Evolutionary conservation across 1,284 basidiomycete species (phyloP), one percentile per base, ranked within the genome.

Genomic region (Trichosporon sp.): DNA sequence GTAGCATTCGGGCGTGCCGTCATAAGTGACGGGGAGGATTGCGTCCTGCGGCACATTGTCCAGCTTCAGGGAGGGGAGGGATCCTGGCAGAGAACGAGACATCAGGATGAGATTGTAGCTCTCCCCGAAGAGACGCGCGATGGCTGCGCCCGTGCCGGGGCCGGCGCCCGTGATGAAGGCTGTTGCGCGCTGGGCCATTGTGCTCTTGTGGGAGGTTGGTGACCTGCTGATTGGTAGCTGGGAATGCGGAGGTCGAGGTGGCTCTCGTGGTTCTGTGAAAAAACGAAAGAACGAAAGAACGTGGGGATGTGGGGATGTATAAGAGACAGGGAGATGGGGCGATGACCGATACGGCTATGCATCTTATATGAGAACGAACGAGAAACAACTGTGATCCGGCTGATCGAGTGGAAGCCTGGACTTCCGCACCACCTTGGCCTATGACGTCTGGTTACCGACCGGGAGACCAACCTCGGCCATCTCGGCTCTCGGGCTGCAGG

Each of bases 91-190:
- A 4, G 82, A 81, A 63, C 83, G 80, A 8, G 80, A 81, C 56
- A 84, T 76, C 65, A 84, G 77, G 32, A 83, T 70, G 70, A 84
- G 75, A 14, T 76, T 73, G 76, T 84, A 81, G 6, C 81, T 80
- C 4, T 76, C 67, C 1, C 78, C 74, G 65, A 84, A 78, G 0
- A 78, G 75, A n/a, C 75, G 73, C 65, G 80, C 80, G 43, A 83
- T 70, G 11, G 76, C 74, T 0, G 78, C 73, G 32, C 80, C 77
- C 1, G 81, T 75, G 21, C 80, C 81, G 4, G 81, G 80, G 1
- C 81, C 81, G 4, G 78, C 79, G 8, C 81, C 81, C 48, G 79
- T 75, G 74, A 83, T 80, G 31, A 82, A 63, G 31, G 59, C 59
- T 16, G 59, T 74, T 35, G 81, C 81, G 54, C 80, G 26, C 26